Conservation (phyloP, 345 rosid genomes). For the Gossypioides kirkii region DNA sequence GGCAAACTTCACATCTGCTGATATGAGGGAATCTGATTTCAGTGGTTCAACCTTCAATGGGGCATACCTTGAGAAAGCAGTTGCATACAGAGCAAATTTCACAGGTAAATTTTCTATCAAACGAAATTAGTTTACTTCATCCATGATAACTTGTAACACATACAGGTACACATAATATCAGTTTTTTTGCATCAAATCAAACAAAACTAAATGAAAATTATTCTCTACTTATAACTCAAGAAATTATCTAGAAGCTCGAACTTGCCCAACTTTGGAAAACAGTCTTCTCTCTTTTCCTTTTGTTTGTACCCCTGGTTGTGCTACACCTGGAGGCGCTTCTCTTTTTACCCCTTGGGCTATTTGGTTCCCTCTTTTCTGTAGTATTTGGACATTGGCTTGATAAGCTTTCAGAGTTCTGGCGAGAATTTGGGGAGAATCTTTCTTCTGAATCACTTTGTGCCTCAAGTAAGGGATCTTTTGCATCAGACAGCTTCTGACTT, state of each 20-base stretch:
- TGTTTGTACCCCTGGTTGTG: not conserved
- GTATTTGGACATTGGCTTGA: not conserved
- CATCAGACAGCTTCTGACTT: not conserved
- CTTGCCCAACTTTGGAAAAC: not conserved
- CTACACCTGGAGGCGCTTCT: not conserved
- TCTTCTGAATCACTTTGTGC: not conserved
- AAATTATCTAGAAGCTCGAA: too few relatives aligned
- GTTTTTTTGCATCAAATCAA: not conserved
- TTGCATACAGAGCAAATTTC: conserved; percentile 90
- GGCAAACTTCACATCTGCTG: conserved; percentile 95
- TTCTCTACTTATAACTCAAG: not conserved
- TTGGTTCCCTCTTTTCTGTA: not conserved
- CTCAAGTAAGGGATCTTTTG: not conserved
- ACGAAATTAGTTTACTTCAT: not conserved
- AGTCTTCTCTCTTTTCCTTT: not conserved
- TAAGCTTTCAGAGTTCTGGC: not conserved
- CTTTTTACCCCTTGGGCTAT: not conserved
- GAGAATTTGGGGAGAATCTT: not conserved
- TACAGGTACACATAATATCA: not conserved
- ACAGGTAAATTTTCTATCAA: conserved; percentile 36
- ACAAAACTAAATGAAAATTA: not conserved
- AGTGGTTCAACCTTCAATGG: conserved; percentile 94
- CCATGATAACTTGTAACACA: not conserved
- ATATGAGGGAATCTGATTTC: conserved; percentile 93
- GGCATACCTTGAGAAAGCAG: conserved; percentile 94